Evolutionary conservation across 768 basidiomycete species (phyloP).

Genomic region (Suillus lakei): DNA sequence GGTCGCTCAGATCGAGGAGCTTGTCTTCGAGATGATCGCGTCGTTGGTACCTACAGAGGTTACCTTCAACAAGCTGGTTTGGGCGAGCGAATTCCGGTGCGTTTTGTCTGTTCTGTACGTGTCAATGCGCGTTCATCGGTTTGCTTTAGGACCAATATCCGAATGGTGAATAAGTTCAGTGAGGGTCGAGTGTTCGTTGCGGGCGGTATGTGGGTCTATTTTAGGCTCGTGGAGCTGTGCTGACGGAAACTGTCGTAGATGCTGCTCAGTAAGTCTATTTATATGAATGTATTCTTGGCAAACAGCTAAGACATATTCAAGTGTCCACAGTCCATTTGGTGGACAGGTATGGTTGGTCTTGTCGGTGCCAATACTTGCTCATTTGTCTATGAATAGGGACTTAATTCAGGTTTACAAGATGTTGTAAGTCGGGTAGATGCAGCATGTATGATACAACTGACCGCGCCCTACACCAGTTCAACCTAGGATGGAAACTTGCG

Average conservation of each 20-base stretch:
- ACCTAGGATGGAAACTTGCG: slow-evolving; percentile 31
- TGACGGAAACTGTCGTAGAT: neutral
- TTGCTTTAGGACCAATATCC: neutral
- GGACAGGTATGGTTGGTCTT: neutral
- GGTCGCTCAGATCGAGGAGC: slow-evolving; percentile 24
- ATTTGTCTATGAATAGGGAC: slow-evolving; percentile 28
- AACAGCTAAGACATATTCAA: neutral
- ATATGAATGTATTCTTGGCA: neutral
- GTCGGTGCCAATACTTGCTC: neutral
- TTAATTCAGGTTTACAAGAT: slow-evolving; percentile 45
- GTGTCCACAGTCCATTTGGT: neutral
- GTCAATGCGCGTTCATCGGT: neutral
- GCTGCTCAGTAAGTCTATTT: neutral
- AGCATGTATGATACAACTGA: neutral
- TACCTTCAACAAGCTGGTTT: slow-evolving; percentile 30
- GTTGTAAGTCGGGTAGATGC: slow-evolving; percentile 27
- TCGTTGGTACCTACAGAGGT: slow-evolving; percentile 18
- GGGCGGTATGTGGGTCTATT: slow-evolving; percentile 6
- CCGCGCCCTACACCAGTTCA: slow-evolving; percentile 12
- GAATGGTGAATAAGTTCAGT: neutral
- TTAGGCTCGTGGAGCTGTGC: neutral
- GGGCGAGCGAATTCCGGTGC: slow-evolving; percentile 34
- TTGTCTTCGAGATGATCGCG: slow-evolving; percentile 34
- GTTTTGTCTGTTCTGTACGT: neutral
- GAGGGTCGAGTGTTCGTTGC: neutral